Evolutionary conservation across 176 grass and related monocot species (phyloP), one percentile per base, ranked within the genome.

Genomic region (Eleusine indica): DNA sequence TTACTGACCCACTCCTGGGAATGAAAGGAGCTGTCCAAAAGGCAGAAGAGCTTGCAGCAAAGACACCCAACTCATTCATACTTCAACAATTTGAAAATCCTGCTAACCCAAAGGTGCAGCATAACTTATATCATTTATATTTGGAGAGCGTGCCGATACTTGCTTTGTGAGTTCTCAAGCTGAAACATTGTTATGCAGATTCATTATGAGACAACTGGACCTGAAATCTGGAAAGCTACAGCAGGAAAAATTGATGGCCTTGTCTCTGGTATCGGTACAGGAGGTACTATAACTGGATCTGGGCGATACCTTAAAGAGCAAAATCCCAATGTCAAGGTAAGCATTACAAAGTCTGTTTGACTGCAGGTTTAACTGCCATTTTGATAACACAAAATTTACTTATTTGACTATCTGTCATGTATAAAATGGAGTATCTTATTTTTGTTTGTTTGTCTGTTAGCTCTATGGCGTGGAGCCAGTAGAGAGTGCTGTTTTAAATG

Each of bases 141-240:
- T 77, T 17, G 18, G 29, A 35, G n/a, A 80, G 29, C n/a, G 7
- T 81, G 8, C 19, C 69, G 30, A 53, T 90, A 0, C 62, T 74
- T 80, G 0, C 6, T 57, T 87, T 66, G 4, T n/a, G 56, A 68
- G 30, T 39, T 76, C n/a, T 87, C 6, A 85, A 44, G 68, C 51
- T 87, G 64, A 69, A 76, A 75, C 77, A 54, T 9, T 84, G 68
- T 49, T 15, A 19, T 83, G 21, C 82, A 98, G 93, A 87, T 98
- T 83, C 93, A 98, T 74, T 98, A 95, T 54, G 93, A 98, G 77
- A 98, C 96, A 73, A 98, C 96, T 6, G 96, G 93, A 38, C 96
- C 96, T 46, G 96, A 98, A 85, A 91, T 98, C 42, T 98, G 96
- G 96, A 91, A 90, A 68, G 80, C 80, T 62, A 95, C 96, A 15